A percentile compares a stretch with the other conserved stretches of the same genome.
These are phyloP conservation scores for Solanum chmielewskii DNA, from an alignment of 257 asterid species.

Conservation along the genomic window DNA sequence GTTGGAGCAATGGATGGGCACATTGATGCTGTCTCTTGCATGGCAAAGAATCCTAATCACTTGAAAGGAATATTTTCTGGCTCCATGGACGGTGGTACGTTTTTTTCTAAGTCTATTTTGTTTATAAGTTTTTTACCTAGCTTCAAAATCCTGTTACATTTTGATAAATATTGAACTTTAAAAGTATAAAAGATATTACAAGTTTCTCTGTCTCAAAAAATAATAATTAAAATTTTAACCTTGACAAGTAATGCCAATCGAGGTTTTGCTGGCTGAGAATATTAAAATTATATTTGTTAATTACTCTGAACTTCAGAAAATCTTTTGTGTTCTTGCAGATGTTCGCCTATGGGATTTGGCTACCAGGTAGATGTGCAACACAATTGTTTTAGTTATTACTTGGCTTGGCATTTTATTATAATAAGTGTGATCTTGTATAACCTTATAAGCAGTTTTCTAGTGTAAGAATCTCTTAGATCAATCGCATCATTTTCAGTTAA, in stretches of 20 bases:
- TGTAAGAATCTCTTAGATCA: neutral
- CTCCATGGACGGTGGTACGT: slow-evolving; percentile 88
- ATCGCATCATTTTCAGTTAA: neutral
- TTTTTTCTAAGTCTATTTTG: neutral
- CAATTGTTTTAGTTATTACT: neutral
- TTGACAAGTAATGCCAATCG: neutral
- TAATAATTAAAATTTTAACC: neutral
- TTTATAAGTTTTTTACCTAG: neutral
- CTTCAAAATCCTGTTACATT: neutral
- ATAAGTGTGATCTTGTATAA: neutral
- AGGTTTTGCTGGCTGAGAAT: neutral
- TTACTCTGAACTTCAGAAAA: neutral
- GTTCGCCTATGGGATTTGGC: slow-evolving; percentile 97
- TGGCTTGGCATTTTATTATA: neutral
- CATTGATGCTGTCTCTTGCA: slow-evolving; percentile 65
- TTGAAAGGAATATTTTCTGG: slow-evolving; percentile 87
- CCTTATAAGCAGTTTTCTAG: neutral
- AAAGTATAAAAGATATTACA: neutral
- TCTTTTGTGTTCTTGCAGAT: slow-evolving; percentile 37
- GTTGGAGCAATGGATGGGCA: slow-evolving; percentile 98
- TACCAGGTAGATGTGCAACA: slow-evolving; percentile 36
- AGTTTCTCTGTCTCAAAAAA: too few species aligned
- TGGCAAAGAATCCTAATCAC: slow-evolving; percentile 83
- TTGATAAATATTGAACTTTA: neutral
- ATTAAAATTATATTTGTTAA: neutral